A percentile compares a stretch with the other conserved stretches of the same genome.
phyloP scores from a whole-genome alignment of 495 filamentous ascomycete species.

The Penicillium coffeae region DNA sequence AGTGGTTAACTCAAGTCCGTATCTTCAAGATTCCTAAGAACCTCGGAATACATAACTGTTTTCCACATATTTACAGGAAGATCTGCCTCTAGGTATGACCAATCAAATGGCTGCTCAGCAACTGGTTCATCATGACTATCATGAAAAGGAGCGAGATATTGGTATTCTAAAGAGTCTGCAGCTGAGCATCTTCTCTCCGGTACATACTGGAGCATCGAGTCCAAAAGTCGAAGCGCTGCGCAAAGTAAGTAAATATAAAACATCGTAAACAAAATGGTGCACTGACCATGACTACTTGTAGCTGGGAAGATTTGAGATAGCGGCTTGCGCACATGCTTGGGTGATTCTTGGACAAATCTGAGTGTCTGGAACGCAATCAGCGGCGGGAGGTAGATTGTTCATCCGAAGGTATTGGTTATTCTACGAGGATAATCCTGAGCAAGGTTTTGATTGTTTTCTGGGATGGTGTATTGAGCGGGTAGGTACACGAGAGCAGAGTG shows the following conservation, averaged over 20 bases:
- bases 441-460: slow-evolving; percentile 29
- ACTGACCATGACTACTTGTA: slow-evolving; percentile 72
- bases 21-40: no score
- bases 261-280: slow-evolving; percentile 21
- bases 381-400: no score
- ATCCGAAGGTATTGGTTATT: slow-evolving; percentile 10
- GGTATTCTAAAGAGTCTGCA: slow-evolving; percentile 67
- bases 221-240: slow-evolving; percentile 83
- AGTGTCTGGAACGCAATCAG: no score
- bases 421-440: slow-evolving; percentile 30
- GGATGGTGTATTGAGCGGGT: slow-evolving; percentile 24
- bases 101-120: slow-evolving; percentile 87
- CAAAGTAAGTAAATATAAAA: slow-evolving; percentile 47
- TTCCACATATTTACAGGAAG: slow-evolving; percentile 91
- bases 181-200: slow-evolving; percentile 78
- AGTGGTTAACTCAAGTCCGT: no score
- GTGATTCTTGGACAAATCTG: slow-evolving; percentile 91
- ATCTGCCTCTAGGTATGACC: slow-evolving; percentile 92
- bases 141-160: slow-evolving; percentile 88
- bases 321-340: slow-evolving; percentile 83
- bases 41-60: slow-evolving; percentile 75
- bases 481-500: slow-evolving; percentile 14
- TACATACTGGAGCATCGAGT: slow-evolving; percentile 91
- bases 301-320: slow-evolving; percentile 87
- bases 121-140: slow-evolving; percentile 89